Base-by-base conservation (phyloP, 306 rosid genomes). In the Lathyrus oleraceus region DNA sequence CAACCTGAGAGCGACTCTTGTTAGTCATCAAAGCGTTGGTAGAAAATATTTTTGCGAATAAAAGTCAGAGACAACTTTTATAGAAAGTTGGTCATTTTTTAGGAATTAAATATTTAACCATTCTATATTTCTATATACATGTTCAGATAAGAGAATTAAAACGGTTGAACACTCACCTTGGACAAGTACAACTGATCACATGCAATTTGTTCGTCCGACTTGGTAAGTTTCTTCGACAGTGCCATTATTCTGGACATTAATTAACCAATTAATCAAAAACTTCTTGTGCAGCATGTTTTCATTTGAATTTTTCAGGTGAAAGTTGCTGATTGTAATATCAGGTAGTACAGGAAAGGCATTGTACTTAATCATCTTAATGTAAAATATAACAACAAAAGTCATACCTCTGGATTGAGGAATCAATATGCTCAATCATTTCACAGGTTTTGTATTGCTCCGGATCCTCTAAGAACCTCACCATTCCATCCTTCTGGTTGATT, bases 381-480 rank as follows among this genome's bases (percentile, higher is more conserved):
- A 30, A 58, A 30, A 30, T 58, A 58, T 58, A 28, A 17, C 64
- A 13, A 20, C 36, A 35, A 13, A 64, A 64, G 25, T 10, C 65
- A 52, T 85, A 87, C 96, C 91, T 88, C 69, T 84, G 89, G 71
- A 87, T 87, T 35, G 96, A 84, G 49, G 90, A 87, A 78, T 91
- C 93, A 49, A 91, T 82, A 35, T 66, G 80, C 72, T 89, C 91
- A 69, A 89, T 85, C 96, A 91, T 87, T 76, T 81, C 81, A 75
- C 93, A 88, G 10, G 88, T 65, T 78, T 87, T 91, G 77, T 88
- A 87, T 69, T 91, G 89, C 57, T 91, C 96, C 51, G 91, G 84
- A 81, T 92, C 95, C 89, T 92, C 97, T 14, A 89, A 87, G 82
- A 92, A 92, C 79, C 96, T 89, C 59, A 89, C 95, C 96, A 89